Evolutionary conservation across 768 basidiomycete genomes (phyloP), one percentile per base, ranked within the genome.

Genomic region (Chalciporus pseudorubinellus): DNA sequence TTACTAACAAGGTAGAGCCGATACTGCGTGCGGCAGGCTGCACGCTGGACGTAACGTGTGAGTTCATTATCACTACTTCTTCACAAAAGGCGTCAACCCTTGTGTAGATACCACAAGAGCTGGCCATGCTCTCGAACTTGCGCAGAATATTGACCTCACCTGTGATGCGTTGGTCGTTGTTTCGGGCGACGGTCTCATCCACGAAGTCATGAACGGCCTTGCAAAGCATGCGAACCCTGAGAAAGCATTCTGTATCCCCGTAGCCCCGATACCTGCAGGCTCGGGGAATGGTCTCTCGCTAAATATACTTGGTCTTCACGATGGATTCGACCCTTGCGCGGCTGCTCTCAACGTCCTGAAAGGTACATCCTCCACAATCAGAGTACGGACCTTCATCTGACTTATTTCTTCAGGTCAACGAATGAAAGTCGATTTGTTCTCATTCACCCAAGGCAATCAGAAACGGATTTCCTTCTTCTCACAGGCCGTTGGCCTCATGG

Each of bases 161-260:
- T 88, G 79, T 55, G 91, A 93, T 56, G 89, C 84, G 0, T 64
- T 95, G 38, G 77, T 89, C 33, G 69, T 82, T 26, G 77, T 94
- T 20, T 92, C 90, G 0, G 92, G 92, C 0, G 92, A 95, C 59
- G 92, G 92, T 8, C 74, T 91, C 31, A 63, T 92, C 14, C 87
- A 93, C 61, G 92, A 95, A 70, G 76, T 91, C 20, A 59, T 92
- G 64, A 95, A 95, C 61, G 92, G 92, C 3, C 81, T 93, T 50
- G 83, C 87, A 3, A 72, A 83, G 47, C 85, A 88, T 51, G 67
- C 72, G 24, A 72, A 83, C 33, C 81, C 85, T 2, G 65, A 71
- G 31, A 74, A 73, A 42, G 91, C 87, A 0, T 79, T 93, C 50
- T 65, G 63, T 40, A 81, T 83, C 26, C 89, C 92, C 2, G 69